Conservation (phyloP, 2,329 filamentous ascomycete species). For the Fusarium irregulare region DNA sequence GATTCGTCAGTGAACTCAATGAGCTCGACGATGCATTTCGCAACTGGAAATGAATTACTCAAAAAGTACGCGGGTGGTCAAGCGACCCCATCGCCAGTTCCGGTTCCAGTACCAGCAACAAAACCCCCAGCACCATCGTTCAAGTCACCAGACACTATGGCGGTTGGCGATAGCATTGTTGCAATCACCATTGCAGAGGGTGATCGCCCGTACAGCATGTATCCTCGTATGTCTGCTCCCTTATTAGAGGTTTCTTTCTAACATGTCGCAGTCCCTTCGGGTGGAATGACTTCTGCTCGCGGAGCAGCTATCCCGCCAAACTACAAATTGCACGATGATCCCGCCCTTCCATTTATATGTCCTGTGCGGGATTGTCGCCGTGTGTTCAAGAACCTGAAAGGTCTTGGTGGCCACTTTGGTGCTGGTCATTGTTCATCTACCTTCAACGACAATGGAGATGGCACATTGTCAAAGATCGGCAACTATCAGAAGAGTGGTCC, state of each 20-base stretch:
- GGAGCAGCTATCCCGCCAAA: constrained; percentile 51
- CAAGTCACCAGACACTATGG: background rate
- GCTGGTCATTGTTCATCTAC: constrained; percentile 42
- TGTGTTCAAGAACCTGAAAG: constrained; percentile 40
- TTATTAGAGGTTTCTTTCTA: background rate
- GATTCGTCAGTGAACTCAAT: constrained; percentile 3
- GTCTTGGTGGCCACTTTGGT: constrained; percentile 45
- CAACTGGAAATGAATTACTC: constrained; percentile 28
- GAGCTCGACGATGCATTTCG: constrained; percentile 12
- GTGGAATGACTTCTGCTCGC: constrained; percentile 13
- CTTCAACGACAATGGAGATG: constrained; percentile 57
- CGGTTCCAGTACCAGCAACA: background rate
- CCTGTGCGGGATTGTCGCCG: constrained; percentile 53
- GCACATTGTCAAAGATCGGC: constrained; percentile 51
- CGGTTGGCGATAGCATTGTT: constrained; percentile 8
- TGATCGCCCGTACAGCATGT: constrained; percentile 29
- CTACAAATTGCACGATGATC: constrained; percentile 46
- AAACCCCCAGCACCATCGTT: background rate
- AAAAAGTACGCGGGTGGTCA: constrained; percentile 20
- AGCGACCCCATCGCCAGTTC: constrained; percentile 1
- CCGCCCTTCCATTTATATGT: constrained; percentile 48
- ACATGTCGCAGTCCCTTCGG: constrained; percentile 25
- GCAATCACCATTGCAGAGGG: constrained; percentile 36
- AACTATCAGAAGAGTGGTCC: constrained; percentile 38
- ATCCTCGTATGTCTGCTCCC: constrained; percentile 19